Evolutionary conservation across 306 rosid genomes (phyloP), one percentile per base, ranked within the genome.

Genomic region (Begonia peltatifolia): DNA sequence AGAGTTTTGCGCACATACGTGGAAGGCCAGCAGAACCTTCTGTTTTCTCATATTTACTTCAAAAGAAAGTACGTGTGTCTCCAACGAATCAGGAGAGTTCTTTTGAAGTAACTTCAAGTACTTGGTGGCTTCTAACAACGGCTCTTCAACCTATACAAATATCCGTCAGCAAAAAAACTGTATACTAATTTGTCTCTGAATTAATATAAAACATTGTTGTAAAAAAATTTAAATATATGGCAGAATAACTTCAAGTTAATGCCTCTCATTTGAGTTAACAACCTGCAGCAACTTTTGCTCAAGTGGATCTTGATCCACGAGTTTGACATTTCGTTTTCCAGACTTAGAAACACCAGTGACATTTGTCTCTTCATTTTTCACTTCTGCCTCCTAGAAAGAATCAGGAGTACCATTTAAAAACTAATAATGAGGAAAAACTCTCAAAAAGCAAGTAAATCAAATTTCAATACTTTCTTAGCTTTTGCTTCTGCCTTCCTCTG

Each of bases 271-370:
- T 30, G 22, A 66, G 63, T 47, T 54, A 52, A 41, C 54, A 66
- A 90, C 99, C 99, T 90, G 94, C 78, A 81, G 59, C 72, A 90
- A 73, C 75, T 86, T 90, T 68, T 86, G 88, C 47, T 95, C 99
- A 10, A 73, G 72, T 3, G 99, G 99, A 76, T 90, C 95, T 52
- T 84, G 83, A 70, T 90, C 99, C 16, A 81, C 94, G 68, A 92
- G 86, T 63, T 90, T 90, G 54, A 74, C 88, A 66, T 81, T 74
- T 9, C 86, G 82, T 61, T 90, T 90, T 58, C 99, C 99, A 56
- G 92, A 76, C 71, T 81, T 90, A 2, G 94, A 86, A 43, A 61
- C 71, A 25, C 75, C 75, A 23, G 65, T 55, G 14, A 77, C 63
- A 77, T 69, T 80, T 23, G 68, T 71, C 65, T 90, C 99, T 73